A percentile compares a stretch with the other conserved stretches of the same genome.
Evolutionary conservation across 2,329 filamentous ascomycete genomes (phyloP).

Genomic region (Cordyceps cateniannulata): DNA sequence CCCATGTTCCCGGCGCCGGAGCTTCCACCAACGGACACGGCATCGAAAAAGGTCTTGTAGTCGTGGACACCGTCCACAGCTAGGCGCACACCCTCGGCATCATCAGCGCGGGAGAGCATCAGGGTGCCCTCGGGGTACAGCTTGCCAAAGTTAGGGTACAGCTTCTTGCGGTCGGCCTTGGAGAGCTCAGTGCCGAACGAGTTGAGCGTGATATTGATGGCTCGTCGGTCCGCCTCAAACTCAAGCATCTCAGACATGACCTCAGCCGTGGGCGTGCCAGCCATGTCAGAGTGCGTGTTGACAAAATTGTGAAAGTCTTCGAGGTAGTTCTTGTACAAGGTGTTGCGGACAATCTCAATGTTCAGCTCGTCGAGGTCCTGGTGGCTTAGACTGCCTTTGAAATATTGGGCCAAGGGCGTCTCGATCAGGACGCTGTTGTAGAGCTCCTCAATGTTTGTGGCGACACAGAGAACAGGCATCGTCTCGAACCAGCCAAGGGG

Average conservation of each 20-base stretch:
- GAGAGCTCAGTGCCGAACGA: slow-evolving; percentile 94
- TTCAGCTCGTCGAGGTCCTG: slow-evolving; percentile 98
- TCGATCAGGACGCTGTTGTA: slow-evolving; percentile 98
- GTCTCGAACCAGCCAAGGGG: slow-evolving; percentile 98
- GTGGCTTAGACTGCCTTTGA: slow-evolving; percentile 93
- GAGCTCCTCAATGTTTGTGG: slow-evolving; percentile 96
- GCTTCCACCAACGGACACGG: slow-evolving; percentile 68
- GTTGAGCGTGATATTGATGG: slow-evolving; percentile 99
- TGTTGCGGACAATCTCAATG: slow-evolving; percentile 98
- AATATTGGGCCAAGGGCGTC: slow-evolving; percentile 91
- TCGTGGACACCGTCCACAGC: slow-evolving; percentile 90
- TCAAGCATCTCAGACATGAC: slow-evolving; percentile 95
- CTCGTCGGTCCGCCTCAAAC: slow-evolving; percentile 92
- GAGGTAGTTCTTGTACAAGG: slow-evolving; percentile 97
- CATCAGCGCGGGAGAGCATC: slow-evolving; percentile 92
- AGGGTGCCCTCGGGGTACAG: slow-evolving; percentile 90
- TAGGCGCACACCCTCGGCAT: slow-evolving; percentile 86
- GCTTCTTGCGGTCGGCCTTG: slow-evolving; percentile 90
- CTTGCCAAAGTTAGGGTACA: slow-evolving; percentile 87
- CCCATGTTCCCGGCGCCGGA: slow-evolving; percentile 77
- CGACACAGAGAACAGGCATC: slow-evolving; percentile 94
- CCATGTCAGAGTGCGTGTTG: slow-evolving; percentile 80
- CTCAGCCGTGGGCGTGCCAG: slow-evolving; percentile 81
- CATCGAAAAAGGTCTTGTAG: slow-evolving; percentile 95
- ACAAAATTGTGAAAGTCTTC: slow-evolving; percentile 97